phyloP scores from a whole-genome alignment of 1,284 basidiomycete species.

The Serendipita sp. region DNA sequence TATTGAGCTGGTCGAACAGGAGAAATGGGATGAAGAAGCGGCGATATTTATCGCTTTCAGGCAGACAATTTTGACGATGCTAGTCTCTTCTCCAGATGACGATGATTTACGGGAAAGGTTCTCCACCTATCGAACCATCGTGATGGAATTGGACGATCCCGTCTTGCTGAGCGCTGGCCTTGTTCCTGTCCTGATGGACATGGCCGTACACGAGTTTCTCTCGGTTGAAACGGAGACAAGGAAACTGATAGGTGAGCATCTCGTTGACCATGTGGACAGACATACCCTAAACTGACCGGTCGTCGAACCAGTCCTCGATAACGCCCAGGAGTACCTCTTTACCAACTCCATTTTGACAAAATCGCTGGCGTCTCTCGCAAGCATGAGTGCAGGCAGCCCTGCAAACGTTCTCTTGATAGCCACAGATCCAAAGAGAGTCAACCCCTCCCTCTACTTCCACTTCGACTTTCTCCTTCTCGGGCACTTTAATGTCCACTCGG shows the following conservation, averaged over 20 bases:
- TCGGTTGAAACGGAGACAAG: background rate
- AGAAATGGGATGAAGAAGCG: slow-evolving; percentile 1
- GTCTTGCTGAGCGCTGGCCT: background rate
- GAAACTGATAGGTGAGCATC: background rate
- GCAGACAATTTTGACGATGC: background rate
- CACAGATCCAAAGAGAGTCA: background rate
- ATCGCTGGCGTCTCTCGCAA: background rate
- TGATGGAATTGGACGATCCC: background rate
- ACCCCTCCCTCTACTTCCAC: background rate
- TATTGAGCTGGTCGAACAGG: background rate
- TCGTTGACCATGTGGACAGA: background rate
- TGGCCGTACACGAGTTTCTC: background rate
- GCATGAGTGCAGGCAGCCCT: background rate
- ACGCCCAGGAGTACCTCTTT: too few relatives aligned
- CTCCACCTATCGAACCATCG: background rate
- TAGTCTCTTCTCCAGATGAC: background rate
- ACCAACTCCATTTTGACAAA: too few relatives aligned
- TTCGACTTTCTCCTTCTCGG: background rate
- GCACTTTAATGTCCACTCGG: background rate
- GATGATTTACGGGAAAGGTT: background rate
- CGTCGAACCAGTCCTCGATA: background rate
- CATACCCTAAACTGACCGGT: background rate
- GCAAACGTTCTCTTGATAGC: background rate
- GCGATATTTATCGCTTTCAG: background rate
- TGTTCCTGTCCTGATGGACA: background rate